phyloP scores from a whole-genome alignment of 305 asterid genomes.

The Solanum hybrid region DNA sequence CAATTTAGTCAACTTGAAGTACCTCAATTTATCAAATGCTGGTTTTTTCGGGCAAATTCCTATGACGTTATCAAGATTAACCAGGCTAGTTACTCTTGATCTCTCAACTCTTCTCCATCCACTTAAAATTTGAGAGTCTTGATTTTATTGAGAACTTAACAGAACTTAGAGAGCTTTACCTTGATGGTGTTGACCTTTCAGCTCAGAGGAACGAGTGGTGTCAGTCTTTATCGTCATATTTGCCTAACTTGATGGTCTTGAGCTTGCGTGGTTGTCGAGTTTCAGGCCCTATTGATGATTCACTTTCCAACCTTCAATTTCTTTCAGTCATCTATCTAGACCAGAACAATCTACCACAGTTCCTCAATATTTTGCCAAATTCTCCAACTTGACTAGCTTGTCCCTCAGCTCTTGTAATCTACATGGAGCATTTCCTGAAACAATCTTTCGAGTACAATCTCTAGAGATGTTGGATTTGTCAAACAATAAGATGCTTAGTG shows the following conservation, averaged over 20 bases:
- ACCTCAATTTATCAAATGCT: constrained; percentile 33
- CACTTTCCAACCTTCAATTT: constrained; percentile 16
- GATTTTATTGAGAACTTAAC: constrained; percentile 36
- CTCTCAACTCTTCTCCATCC: constrained; percentile 28
- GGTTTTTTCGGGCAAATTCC: constrained; percentile 55
- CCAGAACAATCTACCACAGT: constrained; percentile 18
- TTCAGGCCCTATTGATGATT: constrained; percentile 30
- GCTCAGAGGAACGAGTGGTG: constrained; percentile 31
- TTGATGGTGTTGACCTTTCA: constrained; percentile 43
- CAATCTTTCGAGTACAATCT: constrained; percentile 28
- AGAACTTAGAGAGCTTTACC: neutral
- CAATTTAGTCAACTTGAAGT: constrained; percentile 26
- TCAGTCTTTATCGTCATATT: constrained; percentile 30
- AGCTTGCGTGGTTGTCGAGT: constrained; percentile 41
- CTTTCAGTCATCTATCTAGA: constrained; percentile 41
- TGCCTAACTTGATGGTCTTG: constrained; percentile 30
- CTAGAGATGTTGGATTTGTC: constrained; percentile 32
- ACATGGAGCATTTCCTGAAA: constrained; percentile 23
- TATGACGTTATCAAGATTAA: constrained; percentile 9
- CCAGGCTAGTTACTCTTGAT: constrained; percentile 37
- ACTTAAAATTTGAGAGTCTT: constrained; percentile 37
- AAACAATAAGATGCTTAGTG: constrained; percentile 30
- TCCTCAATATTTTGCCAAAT: constrained; percentile 29
- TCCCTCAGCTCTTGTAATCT: constrained; percentile 19
- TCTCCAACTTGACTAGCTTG: constrained; percentile 25